Conservation (phyloP, 768 basidiomycete genomes). For the Boletus rubescentipes region DNA sequence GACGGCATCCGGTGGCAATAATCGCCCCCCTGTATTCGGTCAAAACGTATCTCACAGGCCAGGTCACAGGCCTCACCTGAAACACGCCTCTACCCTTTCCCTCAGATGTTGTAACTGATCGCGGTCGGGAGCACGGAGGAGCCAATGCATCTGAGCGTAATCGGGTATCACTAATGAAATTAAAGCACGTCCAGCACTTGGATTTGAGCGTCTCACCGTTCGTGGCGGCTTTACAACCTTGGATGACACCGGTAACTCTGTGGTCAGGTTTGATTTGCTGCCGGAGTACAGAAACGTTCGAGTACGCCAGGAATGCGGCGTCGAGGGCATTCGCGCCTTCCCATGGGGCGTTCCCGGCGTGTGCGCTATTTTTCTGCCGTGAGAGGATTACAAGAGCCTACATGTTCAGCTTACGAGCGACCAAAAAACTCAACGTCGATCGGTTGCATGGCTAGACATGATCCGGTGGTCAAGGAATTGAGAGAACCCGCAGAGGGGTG, state of each 20-base stretch:
- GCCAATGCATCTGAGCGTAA: conserved; percentile 72
- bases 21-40: conserved; percentile 56
- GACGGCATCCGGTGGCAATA: conserved; percentile 57
- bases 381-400: not conserved
- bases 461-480: conserved; percentile 49
- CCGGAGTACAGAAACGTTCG: conserved; percentile 71
- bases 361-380: conserved; percentile 49
- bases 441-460: conserved; percentile 62
- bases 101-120: conserved; percentile 53
- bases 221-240: conserved; percentile 63
- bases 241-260: conserved; percentile 75
- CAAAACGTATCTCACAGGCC: conserved; percentile 1
- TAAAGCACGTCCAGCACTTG: not conserved
- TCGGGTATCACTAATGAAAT: conserved; percentile 71
- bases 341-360: conserved; percentile 81
- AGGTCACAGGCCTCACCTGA: conserved; percentile 50
- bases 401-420: conserved; percentile 50
- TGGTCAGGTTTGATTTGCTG: conserved; percentile 86
- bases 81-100: conserved; percentile 65
- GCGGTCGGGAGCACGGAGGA: conserved; percentile 65
- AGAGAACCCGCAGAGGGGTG: conserved; percentile 63
- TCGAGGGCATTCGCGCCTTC: conserved; percentile 87
- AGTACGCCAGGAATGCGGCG: conserved; percentile 84
- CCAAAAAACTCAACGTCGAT: conserved; percentile 74
- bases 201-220: conserved; percentile 51